phyloP scores from a whole-genome alignment of 2,329 filamentous ascomycete species.

The Colletotrichum lupini region DNA sequence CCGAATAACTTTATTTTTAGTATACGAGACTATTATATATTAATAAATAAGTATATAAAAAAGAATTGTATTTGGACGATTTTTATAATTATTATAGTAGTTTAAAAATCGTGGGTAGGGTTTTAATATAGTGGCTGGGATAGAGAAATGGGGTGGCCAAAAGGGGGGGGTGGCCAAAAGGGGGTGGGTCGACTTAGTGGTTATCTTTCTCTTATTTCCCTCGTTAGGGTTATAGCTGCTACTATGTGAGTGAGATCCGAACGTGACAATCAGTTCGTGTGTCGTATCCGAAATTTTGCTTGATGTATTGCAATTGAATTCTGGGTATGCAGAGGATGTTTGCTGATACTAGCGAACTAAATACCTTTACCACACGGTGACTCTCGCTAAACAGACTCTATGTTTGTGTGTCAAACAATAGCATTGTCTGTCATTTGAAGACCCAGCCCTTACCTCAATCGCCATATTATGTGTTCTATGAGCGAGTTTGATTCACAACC shows the following conservation, averaged over 20 bases:
- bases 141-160: too few species aligned
- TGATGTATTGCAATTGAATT: neutral
- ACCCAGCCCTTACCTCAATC: neutral
- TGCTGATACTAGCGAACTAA: neutral
- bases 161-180: too few species aligned
- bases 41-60: too few species aligned
- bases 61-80: too few species aligned
- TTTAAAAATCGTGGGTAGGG: too few species aligned
- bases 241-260: neutral
- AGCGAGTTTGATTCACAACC: neutral
- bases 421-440: neutral
- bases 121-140: too few species aligned
- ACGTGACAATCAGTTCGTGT: neutral
- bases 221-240: neutral
- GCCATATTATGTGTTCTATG: neutral
- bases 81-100: too few species aligned
- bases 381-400: neutral
- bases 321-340: neutral
- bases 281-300: neutral
- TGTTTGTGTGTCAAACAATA: neutral
- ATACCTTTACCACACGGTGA: neutral
- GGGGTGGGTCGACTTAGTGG: too few species aligned
- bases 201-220: neutral
- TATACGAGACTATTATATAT: too few species aligned
- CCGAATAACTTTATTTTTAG: too few species aligned